Base-by-base conservation (phyloP, 2,329 filamentous ascomycete genomes). In the Colletotrichum sp. region DNA sequence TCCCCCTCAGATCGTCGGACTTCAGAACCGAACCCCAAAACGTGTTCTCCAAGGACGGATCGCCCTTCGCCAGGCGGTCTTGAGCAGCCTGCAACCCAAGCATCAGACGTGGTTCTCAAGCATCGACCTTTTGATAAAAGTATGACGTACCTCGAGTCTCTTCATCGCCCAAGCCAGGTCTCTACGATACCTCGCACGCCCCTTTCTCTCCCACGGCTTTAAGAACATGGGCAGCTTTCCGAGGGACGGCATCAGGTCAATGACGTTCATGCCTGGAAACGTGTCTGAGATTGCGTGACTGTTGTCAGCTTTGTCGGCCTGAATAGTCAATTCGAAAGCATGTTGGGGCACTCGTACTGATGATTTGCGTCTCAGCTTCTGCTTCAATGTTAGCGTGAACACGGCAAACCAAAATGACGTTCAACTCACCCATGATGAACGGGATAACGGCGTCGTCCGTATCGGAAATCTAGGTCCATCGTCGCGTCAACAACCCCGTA, bases 291-390 rank as follows among this genome's bases (percentile, higher is more conserved):
- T 58, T 58, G n/a, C 5, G 15, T 10, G 7, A 21, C 2, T 34
- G n/a, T 5, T 6, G 21, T 38, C 61, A 64, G 61, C 21, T 3
- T 21, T 5, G 4, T 30, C 2, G 16, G 6, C 24, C 15, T 28
- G 21, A n/a, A 34, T 0, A 15, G 28, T 3, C 0, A n/a, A 1
- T 1, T 13, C 0, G 10, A 13, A 6, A 0, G n/a, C 2, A 34
- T n/a, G 1, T 2, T 1, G 18, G 24, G 13, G 18, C 3, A 16
- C 8, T 6, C 65, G 8, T 64, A 69, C 71, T 62, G 1, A 69
- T 34, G 8, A 73, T 69, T 15, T 73, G 66, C 7, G 18, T 56
- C 12, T 73, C 71, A 3, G 65, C 32, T n/a, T 70, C 71, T 70
- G 10, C 56, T 18, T 3, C 30, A 34, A 24, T 24, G 9, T 64